phyloP scores from a whole-genome alignment of 1,139 yeast species.

The Lodderomyces metapsilosis region DNA sequence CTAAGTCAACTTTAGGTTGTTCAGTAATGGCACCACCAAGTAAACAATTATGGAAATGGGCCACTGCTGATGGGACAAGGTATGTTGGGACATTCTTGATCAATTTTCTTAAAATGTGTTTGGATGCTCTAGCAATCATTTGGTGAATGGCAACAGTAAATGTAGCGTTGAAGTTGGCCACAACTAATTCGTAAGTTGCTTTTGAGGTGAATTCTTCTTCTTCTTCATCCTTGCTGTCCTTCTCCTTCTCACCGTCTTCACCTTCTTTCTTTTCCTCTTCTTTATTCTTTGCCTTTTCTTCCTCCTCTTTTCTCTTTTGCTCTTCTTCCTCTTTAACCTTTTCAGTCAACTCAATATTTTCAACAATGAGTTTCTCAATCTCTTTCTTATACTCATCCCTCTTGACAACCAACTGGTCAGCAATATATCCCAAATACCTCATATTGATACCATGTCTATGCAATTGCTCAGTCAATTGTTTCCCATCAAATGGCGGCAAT shows the following conservation, averaged over 20 bases:
- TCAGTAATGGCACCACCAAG: constrained; percentile 50
- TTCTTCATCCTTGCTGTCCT: constrained; percentile 21
- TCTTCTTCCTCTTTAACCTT: constrained; percentile 16
- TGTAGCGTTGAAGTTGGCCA: constrained; percentile 47
- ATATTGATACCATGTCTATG: constrained; percentile 85
- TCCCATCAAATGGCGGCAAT: constrained; percentile 78
- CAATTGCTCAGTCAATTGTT: constrained; percentile 62
- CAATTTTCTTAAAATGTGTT: constrained; percentile 64
- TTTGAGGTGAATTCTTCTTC: constrained; percentile 32
- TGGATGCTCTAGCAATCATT: constrained; percentile 74
- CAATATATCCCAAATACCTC: constrained; percentile 78
- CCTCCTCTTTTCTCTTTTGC: constrained; percentile 23
- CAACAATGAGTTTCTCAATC: constrained; percentile 21
- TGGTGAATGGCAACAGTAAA: constrained; percentile 57
- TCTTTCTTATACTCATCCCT: constrained; percentile 23
- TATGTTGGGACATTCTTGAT: constrained; percentile 51
- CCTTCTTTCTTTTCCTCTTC: constrained; percentile 27
- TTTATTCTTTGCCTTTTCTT: constrained; percentile 25
- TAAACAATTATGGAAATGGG: constrained; percentile 73
- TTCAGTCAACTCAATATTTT: constrained; percentile 21
- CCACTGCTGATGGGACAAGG: constrained; percentile 56
- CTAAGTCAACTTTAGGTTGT: constrained; percentile 43
- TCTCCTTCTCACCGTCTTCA: constrained; percentile 28
- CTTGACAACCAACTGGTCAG: constrained; percentile 28
- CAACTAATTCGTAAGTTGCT: constrained; percentile 43